These are phyloP conservation scores for Ricinus communis DNA, from an alignment of 345 rosid species.

Conservation along the genomic window DNA sequence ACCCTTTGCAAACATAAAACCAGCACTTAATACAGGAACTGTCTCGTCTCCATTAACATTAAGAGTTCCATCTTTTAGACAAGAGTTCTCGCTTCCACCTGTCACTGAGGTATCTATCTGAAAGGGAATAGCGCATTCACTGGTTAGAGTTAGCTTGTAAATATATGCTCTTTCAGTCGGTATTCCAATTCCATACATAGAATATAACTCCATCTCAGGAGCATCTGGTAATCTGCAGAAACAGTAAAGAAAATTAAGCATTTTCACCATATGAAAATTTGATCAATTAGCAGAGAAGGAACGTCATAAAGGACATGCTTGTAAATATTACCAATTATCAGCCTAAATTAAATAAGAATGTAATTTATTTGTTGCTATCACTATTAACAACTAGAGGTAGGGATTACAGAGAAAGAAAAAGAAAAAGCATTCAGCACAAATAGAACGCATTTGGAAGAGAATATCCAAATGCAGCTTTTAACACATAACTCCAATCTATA, in stretches of 20 bases:
- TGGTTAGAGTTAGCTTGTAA: constrained; percentile 60
- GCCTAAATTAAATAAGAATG: too few species aligned
- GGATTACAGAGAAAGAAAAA: too few species aligned
- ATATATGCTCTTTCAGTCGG: constrained; percentile 89
- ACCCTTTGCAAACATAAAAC: constrained; percentile 88
- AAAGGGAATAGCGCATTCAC: constrained; percentile 82
- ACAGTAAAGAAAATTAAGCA: constrained; percentile 9
- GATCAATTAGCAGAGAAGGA: neutral
- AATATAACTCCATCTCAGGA: constrained; percentile 83
- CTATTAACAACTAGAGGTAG: neutral
- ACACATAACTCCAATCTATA: too few species aligned
- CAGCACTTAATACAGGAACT: constrained; percentile 83
- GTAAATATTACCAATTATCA: too few species aligned
- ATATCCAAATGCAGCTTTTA: too few species aligned
- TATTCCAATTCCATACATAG: constrained; percentile 88
- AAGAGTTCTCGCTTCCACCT: constrained; percentile 54
- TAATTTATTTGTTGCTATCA: too few species aligned
- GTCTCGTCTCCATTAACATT: constrained; percentile 84
- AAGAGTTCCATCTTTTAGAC: constrained; percentile 78
- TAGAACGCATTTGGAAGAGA: neutral
- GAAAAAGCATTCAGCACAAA: neutral
- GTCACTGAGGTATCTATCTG: constrained; percentile 72
- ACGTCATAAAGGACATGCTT: neutral
- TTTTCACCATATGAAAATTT: neutral
- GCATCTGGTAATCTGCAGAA: constrained; percentile 81